Evolutionary conservation across 495 filamentous ascomycete species (phyloP).

Genomic region (Penicillium silybi): DNA sequence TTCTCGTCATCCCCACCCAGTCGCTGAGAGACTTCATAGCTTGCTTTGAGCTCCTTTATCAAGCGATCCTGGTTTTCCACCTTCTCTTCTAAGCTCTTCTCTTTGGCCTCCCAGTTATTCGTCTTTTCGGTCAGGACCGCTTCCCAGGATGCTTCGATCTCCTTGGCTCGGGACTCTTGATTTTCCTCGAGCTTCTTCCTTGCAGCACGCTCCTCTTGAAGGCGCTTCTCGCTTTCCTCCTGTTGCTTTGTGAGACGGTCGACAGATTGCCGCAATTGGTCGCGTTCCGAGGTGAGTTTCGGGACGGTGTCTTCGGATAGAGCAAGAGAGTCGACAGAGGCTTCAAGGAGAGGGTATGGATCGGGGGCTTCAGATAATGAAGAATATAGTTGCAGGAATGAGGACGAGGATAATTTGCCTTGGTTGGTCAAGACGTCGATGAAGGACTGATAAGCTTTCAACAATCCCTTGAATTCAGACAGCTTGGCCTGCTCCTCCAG

Average conservation of each 20-base stretch:
- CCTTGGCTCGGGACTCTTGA: slow-evolving; percentile 72
- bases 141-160: slow-evolving; percentile 85
- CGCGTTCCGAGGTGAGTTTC: slow-evolving; percentile 79
- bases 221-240: slow-evolving; percentile 72
- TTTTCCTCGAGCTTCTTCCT: slow-evolving; percentile 71
- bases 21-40: slow-evolving; percentile 92
- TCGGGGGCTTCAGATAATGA: slow-evolving; percentile 93
- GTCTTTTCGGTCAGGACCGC: slow-evolving; percentile 92
- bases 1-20: slow-evolving; percentile 67
- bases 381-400: slow-evolving; percentile 89
- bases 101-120: slow-evolving; percentile 94
- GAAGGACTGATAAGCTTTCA: slow-evolving; percentile 96
- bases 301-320: slow-evolving; percentile 87
- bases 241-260: slow-evolving; percentile 83
- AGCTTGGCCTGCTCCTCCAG: slow-evolving; percentile 88
- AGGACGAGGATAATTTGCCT: slow-evolving; percentile 83
- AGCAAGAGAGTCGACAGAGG: slow-evolving; percentile 89
- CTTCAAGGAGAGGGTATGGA: slow-evolving; percentile 93
- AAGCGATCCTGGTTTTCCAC: slow-evolving; percentile 90
- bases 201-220: slow-evolving; percentile 69
- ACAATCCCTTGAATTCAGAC: slow-evolving; percentile 76
- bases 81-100: slow-evolving; percentile 87
- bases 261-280: slow-evolving; percentile 76
- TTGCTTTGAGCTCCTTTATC: slow-evolving; percentile 92
- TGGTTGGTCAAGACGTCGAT: slow-evolving; percentile 95